phyloP scores from a whole-genome alignment of 2,329 filamentous ascomycete species.

The Diaporthe ilicicola region DNA sequence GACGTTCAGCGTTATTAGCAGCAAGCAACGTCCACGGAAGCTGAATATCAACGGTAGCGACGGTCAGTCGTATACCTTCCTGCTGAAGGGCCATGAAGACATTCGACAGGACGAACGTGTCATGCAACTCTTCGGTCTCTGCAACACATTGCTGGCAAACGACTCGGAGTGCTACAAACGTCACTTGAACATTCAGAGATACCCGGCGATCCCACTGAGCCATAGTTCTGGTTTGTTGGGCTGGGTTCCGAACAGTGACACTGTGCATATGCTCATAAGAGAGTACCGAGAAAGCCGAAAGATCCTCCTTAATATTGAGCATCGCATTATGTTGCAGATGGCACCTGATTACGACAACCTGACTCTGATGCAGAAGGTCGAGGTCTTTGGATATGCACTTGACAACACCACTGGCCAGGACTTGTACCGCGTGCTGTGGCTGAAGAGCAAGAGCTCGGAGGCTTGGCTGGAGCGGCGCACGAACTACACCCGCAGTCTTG shows the following conservation, averaged over 20 bases:
- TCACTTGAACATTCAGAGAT: slow-evolving; percentile 94
- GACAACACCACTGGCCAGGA: slow-evolving; percentile 99
- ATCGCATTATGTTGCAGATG: slow-evolving; percentile 99
- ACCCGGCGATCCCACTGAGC: slow-evolving; percentile 95
- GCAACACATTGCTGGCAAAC: slow-evolving; percentile 92
- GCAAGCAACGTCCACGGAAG: slow-evolving; percentile 94
- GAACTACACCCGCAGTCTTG: slow-evolving; percentile 97
- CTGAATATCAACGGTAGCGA: slow-evolving; percentile 90
- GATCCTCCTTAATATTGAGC: slow-evolving; percentile 98
- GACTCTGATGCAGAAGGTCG: slow-evolving; percentile 99
- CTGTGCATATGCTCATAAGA: slow-evolving; percentile 92
- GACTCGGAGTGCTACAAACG: slow-evolving; percentile 98
- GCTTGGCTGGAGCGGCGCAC: slow-evolving; percentile 97
- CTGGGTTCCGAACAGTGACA: slow-evolving; percentile 98
- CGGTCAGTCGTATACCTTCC: slow-evolving; percentile 85
- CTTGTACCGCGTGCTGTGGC: slow-evolving; percentile 95
- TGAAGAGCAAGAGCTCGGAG: slow-evolving; percentile 98
- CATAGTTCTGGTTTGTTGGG: slow-evolving; percentile 95
- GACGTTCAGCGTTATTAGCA: slow-evolving; percentile 90
- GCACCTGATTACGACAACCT: slow-evolving; percentile 98
- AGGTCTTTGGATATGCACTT: slow-evolving; percentile 98
- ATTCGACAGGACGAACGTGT: slow-evolving; percentile 98
- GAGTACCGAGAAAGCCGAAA: slow-evolving; percentile 97
- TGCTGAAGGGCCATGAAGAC: slow-evolving; percentile 98
- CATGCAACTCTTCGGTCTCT: slow-evolving; percentile 98